Percentiles rank a stretch among this genome's conserved stretches.
Conservation (phyloP, 768 basidiomycete species). For the Pluteus cervinus region DNA sequence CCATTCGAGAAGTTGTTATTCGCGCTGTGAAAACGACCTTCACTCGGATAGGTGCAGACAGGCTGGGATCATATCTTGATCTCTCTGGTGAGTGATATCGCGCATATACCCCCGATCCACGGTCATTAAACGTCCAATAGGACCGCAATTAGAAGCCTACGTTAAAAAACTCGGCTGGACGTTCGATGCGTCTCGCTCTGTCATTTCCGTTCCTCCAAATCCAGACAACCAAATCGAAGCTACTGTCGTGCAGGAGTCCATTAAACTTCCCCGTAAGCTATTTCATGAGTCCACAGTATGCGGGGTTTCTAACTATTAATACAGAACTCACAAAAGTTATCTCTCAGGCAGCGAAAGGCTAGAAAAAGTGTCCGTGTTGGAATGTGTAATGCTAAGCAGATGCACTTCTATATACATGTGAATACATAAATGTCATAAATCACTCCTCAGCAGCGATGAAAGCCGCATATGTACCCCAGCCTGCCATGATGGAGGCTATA, state of each 20-base stretch:
- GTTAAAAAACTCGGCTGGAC: slow-evolving; percentile 65
- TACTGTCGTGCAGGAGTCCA: slow-evolving; percentile 76
- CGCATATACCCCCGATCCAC: neutral
- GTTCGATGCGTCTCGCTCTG: slow-evolving; percentile 42
- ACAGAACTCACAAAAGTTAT: slow-evolving; percentile 75
- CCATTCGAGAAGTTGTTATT: slow-evolving; percentile 72
- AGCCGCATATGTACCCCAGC: slow-evolving; percentile 71
- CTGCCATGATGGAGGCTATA: slow-evolving; percentile 56
- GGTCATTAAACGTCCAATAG: slow-evolving; percentile 24
- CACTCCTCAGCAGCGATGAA: slow-evolving; percentile 31
- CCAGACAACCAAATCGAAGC: slow-evolving; percentile 87
- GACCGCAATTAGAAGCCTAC: slow-evolving; percentile 51
- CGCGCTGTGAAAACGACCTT: slow-evolving; percentile 77
- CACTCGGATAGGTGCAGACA: slow-evolving; percentile 59
- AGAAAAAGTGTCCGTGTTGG: slow-evolving; percentile 10
- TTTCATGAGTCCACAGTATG: neutral
- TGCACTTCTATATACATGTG: neutral
- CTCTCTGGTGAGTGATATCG: slow-evolving; percentile 41
- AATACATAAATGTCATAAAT: neutral
- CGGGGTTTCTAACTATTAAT: slow-evolving; percentile 8
- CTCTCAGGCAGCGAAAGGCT: slow-evolving; percentile 56
- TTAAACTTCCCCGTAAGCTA: slow-evolving; percentile 73
- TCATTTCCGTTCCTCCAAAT: slow-evolving; percentile 71
- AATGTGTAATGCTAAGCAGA: slow-evolving; percentile 9
- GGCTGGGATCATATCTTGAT: slow-evolving; percentile 69